Evolutionary conservation across 208 protist genomes (phyloP).

Genomic region (Leishmania gerbilli): DNA sequence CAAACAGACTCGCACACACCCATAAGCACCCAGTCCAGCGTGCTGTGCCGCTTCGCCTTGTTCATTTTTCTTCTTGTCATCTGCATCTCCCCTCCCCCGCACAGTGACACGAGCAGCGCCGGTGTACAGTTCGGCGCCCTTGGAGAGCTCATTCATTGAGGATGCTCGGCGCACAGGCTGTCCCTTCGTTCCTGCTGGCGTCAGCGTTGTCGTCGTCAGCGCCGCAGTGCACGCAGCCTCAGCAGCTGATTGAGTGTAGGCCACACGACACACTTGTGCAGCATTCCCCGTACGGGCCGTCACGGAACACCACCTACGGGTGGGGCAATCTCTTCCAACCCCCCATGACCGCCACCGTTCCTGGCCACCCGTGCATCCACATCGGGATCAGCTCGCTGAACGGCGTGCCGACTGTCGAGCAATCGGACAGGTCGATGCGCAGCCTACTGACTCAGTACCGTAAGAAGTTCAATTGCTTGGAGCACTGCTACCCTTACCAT

Average conservation of each 20-base stretch:
- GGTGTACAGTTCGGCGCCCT: background rate
- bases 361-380: slow-evolving; percentile 50
- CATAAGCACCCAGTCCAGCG: background rate
- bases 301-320: slow-evolving; percentile 42
- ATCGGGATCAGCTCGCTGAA: slow-evolving; percentile 82
- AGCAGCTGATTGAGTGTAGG: slow-evolving; percentile 42
- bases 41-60: background rate
- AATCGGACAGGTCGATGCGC: slow-evolving; percentile 57
- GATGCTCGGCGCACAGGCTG: background rate
- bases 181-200: background rate
- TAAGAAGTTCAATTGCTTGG: slow-evolving; percentile 71
- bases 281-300: slow-evolving; percentile 65
- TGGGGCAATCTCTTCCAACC: slow-evolving; percentile 66
- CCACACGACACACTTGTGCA: slow-evolving; percentile 46
- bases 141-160: background rate
- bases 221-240: slow-evolving; percentile 10
- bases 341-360: slow-evolving; percentile 31
- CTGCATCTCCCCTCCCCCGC: background rate
- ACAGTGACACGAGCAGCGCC: background rate
- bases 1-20: background rate
- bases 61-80: background rate
- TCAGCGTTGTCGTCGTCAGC: background rate
- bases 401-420: slow-evolving; percentile 47
- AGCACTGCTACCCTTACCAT: slow-evolving; percentile 85
- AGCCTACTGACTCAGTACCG: slow-evolving; percentile 56